Base-by-base conservation (phyloP, 202 grass and related monocot species). In the Panicum virgatum region DNA sequence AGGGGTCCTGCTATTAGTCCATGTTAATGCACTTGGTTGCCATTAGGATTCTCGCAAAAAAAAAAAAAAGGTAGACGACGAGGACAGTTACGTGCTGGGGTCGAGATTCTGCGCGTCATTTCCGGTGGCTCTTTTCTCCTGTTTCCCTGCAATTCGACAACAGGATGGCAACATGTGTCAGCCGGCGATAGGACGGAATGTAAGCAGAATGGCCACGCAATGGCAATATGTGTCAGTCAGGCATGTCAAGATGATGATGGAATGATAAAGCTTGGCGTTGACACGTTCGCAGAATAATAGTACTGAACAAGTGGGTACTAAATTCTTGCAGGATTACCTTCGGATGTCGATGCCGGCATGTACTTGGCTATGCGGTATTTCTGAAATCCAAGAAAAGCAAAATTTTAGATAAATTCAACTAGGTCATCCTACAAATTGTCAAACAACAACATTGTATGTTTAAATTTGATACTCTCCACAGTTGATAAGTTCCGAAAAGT, bases 291-390 rank as follows among this genome's bases (percentile, higher is more conserved):
- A 10, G 34, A 65, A 65, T 47, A 69, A 15, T 48, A 15, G 46
- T 18, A 62, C 43, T 52, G 45, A 29, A n/a, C 51, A 20, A 27
- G 20, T 46, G 27, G 16, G 12, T 61, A 48, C 26, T 65, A 8
- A 13, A 42, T 61, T 76, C 37, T 44, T 38, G 5, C 11, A 27
- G 12, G 48, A 79, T 73, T 91, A 94, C 91, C 94, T 97, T 97
- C 94, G 9, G 84, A 60, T 20, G 80, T 59, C 22, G 87, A 90
- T 11, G 87, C 84, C 30, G 92, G 92, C 56, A 89, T 88, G 88
- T 89, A 89, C 66, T 94, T 97, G 2, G 88, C 95, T 40, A 68
- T 86, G 22, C 95, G 92, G 52, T 91, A 97, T 78, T 97, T 97
- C 95, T 97, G 92, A 7, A 52, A 78, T 26, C 2, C 25, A 54